phyloP scores from a whole-genome alignment of 176 grass and related monocot genomes.

The Zoysia pacifica region DNA sequence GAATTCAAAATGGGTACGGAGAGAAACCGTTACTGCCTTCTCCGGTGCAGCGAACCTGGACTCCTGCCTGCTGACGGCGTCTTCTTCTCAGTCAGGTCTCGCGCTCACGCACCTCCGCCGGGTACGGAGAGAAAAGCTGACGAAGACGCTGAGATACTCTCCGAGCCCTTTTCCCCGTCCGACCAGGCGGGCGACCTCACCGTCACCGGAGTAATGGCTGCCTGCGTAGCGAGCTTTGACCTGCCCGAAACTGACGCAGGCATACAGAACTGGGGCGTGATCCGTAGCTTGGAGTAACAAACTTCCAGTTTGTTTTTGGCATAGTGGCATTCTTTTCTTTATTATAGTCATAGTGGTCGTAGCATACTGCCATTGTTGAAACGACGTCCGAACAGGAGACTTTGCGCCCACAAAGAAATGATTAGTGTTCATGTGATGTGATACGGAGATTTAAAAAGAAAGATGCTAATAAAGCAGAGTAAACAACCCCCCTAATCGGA shows the following conservation, averaged over 20 bases:
- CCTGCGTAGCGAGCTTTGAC: constrained; percentile 37
- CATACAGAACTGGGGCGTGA: background rate
- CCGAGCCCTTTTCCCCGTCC: background rate
- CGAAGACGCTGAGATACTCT: background rate
- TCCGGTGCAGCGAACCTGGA: background rate
- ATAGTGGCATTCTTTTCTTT: background rate
- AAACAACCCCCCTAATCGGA: background rate
- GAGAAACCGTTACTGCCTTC: constrained; percentile 14
- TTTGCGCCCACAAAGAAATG: constrained; percentile 28
- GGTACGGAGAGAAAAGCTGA: background rate
- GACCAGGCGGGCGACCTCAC: constrained; percentile 31
- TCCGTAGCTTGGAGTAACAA: background rate
- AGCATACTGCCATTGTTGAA: background rate
- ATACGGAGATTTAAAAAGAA: background rate
- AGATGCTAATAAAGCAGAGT: constrained; percentile 3
- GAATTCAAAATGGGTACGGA: background rate
- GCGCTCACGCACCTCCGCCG: background rate
- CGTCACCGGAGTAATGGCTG: background rate
- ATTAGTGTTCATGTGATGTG: background rate
- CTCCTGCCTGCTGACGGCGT: background rate
- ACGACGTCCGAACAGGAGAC: constrained; percentile 10
- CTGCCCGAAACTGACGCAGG: constrained; percentile 22
- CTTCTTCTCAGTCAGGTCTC: background rate
- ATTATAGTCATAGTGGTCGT: background rate
- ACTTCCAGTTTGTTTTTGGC: background rate